Evolutionary conservation across 768 basidiomycete species (phyloP), one percentile per base, ranked within the genome.

Genomic region (Xanthoconium stramineum): DNA sequence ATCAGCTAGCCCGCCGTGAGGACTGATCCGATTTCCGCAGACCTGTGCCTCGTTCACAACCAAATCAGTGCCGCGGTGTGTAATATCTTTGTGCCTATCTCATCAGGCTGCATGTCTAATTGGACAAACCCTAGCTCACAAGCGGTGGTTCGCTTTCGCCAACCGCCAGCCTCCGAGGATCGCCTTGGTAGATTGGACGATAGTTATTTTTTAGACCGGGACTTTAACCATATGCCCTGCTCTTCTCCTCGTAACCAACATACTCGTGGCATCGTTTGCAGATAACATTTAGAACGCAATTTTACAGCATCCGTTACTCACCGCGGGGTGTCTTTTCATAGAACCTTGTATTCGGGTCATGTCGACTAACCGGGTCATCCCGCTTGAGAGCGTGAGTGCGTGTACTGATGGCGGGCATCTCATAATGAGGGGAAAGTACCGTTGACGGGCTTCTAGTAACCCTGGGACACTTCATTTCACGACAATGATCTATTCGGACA

Each of bases 1-100:
- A 30, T 19, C 50, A 14, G 37, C n/a, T 33, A 11, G 11, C 50
- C 20, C 28, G 13, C 39, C 28, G 2, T 37, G 33, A 44, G 37
- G 13, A 46, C 48, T 52, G 47, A 52, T 56, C 45, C 20, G 19
- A 28, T 46, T 30, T 42, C 38, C 24, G 24, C 52, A 72, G 71
- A 66, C 52, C 68, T 72, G 32, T 72, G 71, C 50, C 66, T 72
- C 50, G 59, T 71, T 50, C 71, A 72, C 55, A 69, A 74, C 54
- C 71, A 72, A 29, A 72, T 72, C 47, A 59, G 46, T 49, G 56
- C 47, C 43, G 72, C 58, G 59, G 71, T 72, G 53, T 12, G 70
- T 56, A 2, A 39, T 30, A 32, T 49, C 7, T 51, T 17, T 5
- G 12, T 36, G 42, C n/a, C 24, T 39, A 20, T 48, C 40, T 2